These are phyloP conservation scores for Xylariaceae sp. DNA, from an alignment of 2,329 filamentous ascomycete genomes.

Conservation along the genomic window DNA sequence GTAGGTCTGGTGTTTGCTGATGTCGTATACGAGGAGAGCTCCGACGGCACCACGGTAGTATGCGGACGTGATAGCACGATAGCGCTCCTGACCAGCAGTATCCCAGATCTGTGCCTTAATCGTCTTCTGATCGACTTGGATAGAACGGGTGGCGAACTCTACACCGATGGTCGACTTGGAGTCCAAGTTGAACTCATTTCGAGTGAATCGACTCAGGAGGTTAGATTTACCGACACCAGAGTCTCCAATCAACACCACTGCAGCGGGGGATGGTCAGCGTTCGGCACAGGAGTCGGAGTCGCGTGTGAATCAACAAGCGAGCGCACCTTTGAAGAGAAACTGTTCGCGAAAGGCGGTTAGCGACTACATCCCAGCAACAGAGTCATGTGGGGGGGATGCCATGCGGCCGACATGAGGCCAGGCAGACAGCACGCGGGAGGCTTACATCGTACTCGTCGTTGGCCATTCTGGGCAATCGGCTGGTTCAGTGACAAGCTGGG, in stretches of 20 bases:
- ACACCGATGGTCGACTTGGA: slow-evolving; percentile 99
- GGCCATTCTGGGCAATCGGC: slow-evolving; percentile 63
- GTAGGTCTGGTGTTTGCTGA: slow-evolving; percentile 99
- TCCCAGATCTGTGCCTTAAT: slow-evolving; percentile 99
- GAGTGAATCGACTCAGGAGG: slow-evolving; percentile 97
- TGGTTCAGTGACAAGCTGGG: slow-evolving; percentile 9
- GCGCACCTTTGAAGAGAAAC: slow-evolving; percentile 97
- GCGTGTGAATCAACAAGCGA: slow-evolving; percentile 15
- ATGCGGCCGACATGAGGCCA: slow-evolving; percentile 24
- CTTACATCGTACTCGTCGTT: slow-evolving; percentile 99
- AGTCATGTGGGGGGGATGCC: slow-evolving; percentile 16
- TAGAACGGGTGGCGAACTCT: slow-evolving; percentile 96
- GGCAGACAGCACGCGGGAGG: slow-evolving; percentile 24
- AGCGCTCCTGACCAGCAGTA: slow-evolving; percentile 96
- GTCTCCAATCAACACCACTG: slow-evolving; percentile 98
- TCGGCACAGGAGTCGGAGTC: slow-evolving; percentile 24
- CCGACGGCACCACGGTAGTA: slow-evolving; percentile 98
- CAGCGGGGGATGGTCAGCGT: slow-evolving; percentile 27
- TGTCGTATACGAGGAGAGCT: slow-evolving; percentile 96
- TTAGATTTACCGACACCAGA: slow-evolving; percentile 99
- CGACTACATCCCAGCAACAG: slow-evolving; percentile 14
- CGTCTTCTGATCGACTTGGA: slow-evolving; percentile 98
- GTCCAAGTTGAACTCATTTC: slow-evolving; percentile 99
- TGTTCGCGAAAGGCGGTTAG: slow-evolving; percentile 40
- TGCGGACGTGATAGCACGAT: slow-evolving; percentile 97